Evolutionary conservation across 2,329 filamentous ascomycete species (phyloP).

Genomic region (Amauroascus verrucosus): DNA sequence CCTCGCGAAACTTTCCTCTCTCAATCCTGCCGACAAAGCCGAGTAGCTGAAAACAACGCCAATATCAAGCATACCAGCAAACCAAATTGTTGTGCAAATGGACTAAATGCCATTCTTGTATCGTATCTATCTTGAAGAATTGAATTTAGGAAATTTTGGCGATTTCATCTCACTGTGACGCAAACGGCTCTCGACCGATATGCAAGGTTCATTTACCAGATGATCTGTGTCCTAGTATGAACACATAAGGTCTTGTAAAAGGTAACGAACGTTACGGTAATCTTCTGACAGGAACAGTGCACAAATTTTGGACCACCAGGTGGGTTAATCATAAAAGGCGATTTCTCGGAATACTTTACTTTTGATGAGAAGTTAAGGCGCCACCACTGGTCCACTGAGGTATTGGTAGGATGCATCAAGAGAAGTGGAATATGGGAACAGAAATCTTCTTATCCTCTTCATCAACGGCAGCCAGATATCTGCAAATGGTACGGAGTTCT

Average conservation of each 20-base stretch:
- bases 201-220: too few relatives aligned
- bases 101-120: not conserved
- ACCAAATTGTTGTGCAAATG: not conserved
- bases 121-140: not conserved
- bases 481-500: too few relatives aligned
- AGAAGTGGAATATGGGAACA: not conserved
- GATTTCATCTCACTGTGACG: not conserved
- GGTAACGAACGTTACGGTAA: not conserved
- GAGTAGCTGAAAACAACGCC: too few relatives aligned
- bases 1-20: not conserved
- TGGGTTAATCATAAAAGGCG: not conserved
- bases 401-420: too few relatives aligned
- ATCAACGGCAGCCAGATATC: too few relatives aligned
- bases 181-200: not conserved
- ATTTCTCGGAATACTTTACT: slow-evolving; percentile 9
- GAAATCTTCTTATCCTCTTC: too few relatives aligned
- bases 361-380: too few relatives aligned
- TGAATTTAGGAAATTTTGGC: not conserved
- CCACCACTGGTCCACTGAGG: too few relatives aligned
- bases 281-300: not conserved
- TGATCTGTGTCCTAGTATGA: too few relatives aligned
- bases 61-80: not conserved
- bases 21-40: not conserved
- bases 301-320: not conserved
- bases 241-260: too few relatives aligned